Evolutionary conservation across 2,329 filamentous ascomycete genomes (phyloP).

Genomic region (Teratosphaeria gauchensis): DNA sequence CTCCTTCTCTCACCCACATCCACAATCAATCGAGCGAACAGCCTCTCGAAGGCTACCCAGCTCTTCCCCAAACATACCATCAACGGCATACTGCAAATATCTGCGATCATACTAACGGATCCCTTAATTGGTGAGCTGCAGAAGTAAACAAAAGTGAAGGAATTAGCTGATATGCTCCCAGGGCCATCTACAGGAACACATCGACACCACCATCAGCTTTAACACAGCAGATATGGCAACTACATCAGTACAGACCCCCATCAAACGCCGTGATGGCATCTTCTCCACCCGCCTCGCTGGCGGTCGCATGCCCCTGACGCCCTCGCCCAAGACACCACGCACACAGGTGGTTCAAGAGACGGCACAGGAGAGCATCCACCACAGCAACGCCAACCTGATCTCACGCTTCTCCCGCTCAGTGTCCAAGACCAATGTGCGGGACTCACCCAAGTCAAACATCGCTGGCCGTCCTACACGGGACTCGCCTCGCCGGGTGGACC

Average conservation of each 20-base stretch:
- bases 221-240: conserved; percentile 61
- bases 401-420: conserved; percentile 65
- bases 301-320: conserved; percentile 87
- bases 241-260: conserved; percentile 72
- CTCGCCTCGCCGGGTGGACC: conserved; percentile 78
- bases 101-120: conserved; percentile 29
- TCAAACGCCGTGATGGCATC: conserved; percentile 83
- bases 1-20: conserved; percentile 18
- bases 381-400: conserved; percentile 61
- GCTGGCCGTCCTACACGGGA: conserved; percentile 51
- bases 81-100: conserved; percentile 28
- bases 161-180: not conserved
- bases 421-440: conserved; percentile 59
- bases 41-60: conserved; percentile 7
- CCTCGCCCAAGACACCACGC: conserved; percentile 70
- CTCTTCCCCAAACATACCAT: conserved; percentile 13
- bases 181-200: conserved; percentile 8
- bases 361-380: conserved; percentile 61
- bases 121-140: conserved; percentile 24
- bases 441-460: conserved; percentile 96
- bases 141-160: not conserved
- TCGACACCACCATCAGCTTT: conserved; percentile 10
- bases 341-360: conserved; percentile 44
- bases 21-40: conserved; percentile 9
- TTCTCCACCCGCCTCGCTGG: conserved; percentile 90